Evolutionary conservation across 306 rosid species (phyloP), one percentile per base, ranked within the genome.

Genomic region (Gillenia trifoliata): DNA sequence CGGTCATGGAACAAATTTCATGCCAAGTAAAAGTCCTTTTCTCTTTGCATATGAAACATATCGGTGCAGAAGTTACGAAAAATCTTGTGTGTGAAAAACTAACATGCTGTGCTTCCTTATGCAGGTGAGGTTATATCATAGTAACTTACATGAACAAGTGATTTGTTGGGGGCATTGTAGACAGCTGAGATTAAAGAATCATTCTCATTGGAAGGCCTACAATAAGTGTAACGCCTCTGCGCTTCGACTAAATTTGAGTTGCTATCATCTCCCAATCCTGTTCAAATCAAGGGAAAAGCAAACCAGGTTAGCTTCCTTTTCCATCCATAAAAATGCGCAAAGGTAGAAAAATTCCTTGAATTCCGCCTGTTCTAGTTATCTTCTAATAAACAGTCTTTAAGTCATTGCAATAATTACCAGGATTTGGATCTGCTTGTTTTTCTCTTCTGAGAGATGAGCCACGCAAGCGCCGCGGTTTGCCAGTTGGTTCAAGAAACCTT

Each of bases 121-220:
- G 43, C 43, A 69, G 34, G 61, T 69, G 29, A 28, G 57, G 8
- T 45, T 28, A 8, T 68, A 28, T 4, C 5, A 11, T 22, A 28
- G n/a, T 68, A 31, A 83, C 83, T 75, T 79, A 79, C 86, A 60
- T 23, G 69, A 19, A 40, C 2, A n/a, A 79, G 70, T 8, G 55
- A 30, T 60, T 66, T 75, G 11, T 60, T 72, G 20, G 63, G 49
- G 8, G 65, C 36, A 41, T 16, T 64, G 22, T 33, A 55, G 64
- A 72, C 31, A 30, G 68, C 7, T 71, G 81, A 61, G 23, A 72
- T 36, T 3, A 50, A 15, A 20, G 78, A 61, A 11, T 66, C 81
- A 3, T 61, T 61, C 11, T 67, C 73, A n/a, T 49, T 68, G 61
- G 69, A 33, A 64, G 74, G 86, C 73, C 19, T 61, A 49, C 20